Conservation (phyloP, 495 filamentous ascomycete species). For the Penicillium flavigenum region DNA sequence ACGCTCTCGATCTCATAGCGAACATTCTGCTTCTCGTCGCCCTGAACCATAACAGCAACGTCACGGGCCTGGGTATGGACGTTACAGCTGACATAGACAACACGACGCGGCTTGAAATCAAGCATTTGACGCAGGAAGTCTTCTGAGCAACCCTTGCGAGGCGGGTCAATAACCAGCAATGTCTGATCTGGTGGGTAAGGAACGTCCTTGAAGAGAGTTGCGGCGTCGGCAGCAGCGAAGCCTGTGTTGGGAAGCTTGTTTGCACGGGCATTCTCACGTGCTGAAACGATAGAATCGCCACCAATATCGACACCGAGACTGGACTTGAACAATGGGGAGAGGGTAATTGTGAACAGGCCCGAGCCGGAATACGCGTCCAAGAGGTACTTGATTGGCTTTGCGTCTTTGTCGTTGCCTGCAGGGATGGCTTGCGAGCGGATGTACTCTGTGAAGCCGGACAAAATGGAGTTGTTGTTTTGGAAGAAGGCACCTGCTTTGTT, state of each 20-base stretch:
- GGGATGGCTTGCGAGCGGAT: constrained; percentile 76
- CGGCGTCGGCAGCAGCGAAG: constrained; percentile 85
- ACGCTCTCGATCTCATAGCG: constrained; percentile 89
- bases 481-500: constrained; percentile 95
- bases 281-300: constrained; percentile 68
- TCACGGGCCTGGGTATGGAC: constrained; percentile 97
- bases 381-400: constrained; percentile 68
- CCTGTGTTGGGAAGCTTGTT: constrained; percentile 71
- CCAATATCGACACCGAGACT: constrained; percentile 72
- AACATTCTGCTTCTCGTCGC: constrained; percentile 49
- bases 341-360: constrained; percentile 93
- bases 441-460: constrained; percentile 85
- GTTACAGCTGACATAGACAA: constrained; percentile 96
- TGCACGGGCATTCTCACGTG: constrained; percentile 69
- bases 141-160: constrained; percentile 90
- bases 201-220: constrained; percentile 72
- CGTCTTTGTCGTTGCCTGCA: constrained; percentile 28
- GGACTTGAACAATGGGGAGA: constrained; percentile 73
- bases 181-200: constrained; percentile 74
- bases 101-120: constrained; percentile 66
- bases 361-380: constrained; percentile 98
- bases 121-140: constrained; percentile 80
- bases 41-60: constrained; percentile 77
- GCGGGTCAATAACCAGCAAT: constrained; percentile 88
- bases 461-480: constrained; percentile 99